Percentiles rank a stretch among this genome's conserved stretches.
Conservation (phyloP, 108 stramenopile genomes). For the Skeletonema menzelii region DNA sequence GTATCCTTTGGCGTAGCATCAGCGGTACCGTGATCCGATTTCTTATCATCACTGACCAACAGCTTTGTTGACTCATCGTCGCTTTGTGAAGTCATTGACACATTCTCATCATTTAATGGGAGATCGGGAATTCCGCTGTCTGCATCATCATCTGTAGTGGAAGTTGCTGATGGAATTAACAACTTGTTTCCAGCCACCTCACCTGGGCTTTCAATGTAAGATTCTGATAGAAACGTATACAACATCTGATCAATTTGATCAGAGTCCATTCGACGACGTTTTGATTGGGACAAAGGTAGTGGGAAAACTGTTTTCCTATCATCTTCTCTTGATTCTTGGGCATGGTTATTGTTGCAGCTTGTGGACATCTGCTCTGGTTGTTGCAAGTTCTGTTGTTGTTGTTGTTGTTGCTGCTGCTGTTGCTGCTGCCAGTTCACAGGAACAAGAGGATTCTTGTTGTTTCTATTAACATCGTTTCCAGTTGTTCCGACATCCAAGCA, state of each 20-base stretch:
- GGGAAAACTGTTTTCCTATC: not conserved
- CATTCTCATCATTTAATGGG: not conserved
- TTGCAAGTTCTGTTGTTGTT: not conserved
- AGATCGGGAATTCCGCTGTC: not conserved
- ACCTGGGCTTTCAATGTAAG: not conserved
- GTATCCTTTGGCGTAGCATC: not conserved
- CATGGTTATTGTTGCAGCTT: not conserved
- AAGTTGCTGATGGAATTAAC: not conserved
- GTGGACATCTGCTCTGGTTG: not conserved
- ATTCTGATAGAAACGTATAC: not conserved
- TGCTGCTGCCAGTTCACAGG: not conserved
- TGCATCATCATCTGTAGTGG: not conserved
- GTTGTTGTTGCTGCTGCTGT: not conserved
- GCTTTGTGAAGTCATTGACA: too few relatives aligned
- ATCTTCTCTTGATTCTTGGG: not conserved
- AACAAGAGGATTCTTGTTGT: not conserved
- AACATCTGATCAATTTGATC: slow-evolving; percentile 2
- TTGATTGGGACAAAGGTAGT: not conserved
- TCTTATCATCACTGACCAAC: not conserved
- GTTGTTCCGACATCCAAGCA: not conserved
- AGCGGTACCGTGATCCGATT: not conserved
- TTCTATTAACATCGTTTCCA: not conserved
- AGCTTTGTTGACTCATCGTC: not conserved
- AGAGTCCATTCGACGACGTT: not conserved
- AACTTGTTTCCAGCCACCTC: not conserved